Percentiles rank a stretch among this genome's conserved stretches.
These are phyloP conservation scores for Theileria luwenshuni DNA, from an alignment of 169 alveolate genomes.

Conservation along the genomic window DNA sequence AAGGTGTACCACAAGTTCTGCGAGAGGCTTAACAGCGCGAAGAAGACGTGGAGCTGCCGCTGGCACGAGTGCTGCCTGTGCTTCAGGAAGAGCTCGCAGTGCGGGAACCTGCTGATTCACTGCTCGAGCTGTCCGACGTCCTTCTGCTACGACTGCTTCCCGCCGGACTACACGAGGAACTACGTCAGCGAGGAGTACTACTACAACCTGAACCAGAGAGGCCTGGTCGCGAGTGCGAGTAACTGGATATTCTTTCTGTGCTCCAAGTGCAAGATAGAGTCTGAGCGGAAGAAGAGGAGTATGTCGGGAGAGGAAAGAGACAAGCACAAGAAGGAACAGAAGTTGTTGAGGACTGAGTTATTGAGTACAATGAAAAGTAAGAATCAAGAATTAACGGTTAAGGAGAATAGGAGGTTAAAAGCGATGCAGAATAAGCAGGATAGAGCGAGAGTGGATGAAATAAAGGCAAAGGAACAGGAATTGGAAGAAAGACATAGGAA, in stretches of 20 bases:
- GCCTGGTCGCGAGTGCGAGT: constrained; percentile 83
- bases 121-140: constrained; percentile 90
- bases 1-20: constrained; percentile 86
- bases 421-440: constrained; percentile 56
- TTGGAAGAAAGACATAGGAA: constrained; percentile 64
- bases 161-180: constrained; percentile 85
- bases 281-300: constrained; percentile 85
- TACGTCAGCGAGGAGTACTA: constrained; percentile 86
- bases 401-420: constrained; percentile 45
- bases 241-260: constrained; percentile 88
- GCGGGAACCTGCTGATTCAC: constrained; percentile 88
- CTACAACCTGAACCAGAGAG: constrained; percentile 84
- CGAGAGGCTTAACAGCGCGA: constrained; percentile 73
- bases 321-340: constrained; percentile 80
- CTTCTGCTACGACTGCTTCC: constrained; percentile 90
- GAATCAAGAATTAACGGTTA: neutral
- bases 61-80: constrained; percentile 92
- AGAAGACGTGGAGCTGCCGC: constrained; percentile 87
- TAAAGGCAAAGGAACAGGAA: constrained; percentile 50
- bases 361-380: constrained; percentile 61
- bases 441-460: constrained; percentile 38
- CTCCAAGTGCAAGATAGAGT: constrained; percentile 88
- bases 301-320: constrained; percentile 83
- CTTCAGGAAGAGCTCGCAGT: constrained; percentile 86
- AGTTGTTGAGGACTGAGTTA: constrained; percentile 77